phyloP scores from a whole-genome alignment of 2,329 filamentous ascomycete genomes.

The Fusarium sp. region DNA sequence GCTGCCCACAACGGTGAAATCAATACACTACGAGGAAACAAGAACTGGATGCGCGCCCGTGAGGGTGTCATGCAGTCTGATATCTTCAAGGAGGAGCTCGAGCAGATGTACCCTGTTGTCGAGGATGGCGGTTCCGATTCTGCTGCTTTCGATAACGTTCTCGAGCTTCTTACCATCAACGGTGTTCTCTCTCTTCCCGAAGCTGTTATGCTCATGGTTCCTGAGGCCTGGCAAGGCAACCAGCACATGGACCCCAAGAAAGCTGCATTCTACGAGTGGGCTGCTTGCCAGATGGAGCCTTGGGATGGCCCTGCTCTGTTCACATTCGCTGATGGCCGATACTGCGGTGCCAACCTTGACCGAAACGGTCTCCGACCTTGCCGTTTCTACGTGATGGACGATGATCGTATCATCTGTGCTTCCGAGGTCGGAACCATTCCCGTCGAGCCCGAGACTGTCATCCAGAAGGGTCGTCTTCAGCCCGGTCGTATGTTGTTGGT shows the following conservation, averaged over 20 bases:
- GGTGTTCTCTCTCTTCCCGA: constrained; percentile 94
- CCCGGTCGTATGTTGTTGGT: constrained; percentile 96
- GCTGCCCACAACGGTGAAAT: constrained; percentile 99
- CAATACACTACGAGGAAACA: constrained; percentile 95
- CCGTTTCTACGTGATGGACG: constrained; percentile 95
- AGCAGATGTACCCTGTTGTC: constrained; percentile 90
- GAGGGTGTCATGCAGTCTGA: constrained; percentile 95
- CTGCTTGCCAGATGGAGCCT: constrained; percentile 97
- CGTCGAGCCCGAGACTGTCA: constrained; percentile 86
- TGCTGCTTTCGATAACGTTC: constrained; percentile 95
- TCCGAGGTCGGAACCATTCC: constrained; percentile 95
- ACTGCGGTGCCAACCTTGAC: constrained; percentile 96
- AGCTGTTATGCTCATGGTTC: constrained; percentile 98
- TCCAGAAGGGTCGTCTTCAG: constrained; percentile 93
- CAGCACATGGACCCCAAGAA: constrained; percentile 91
- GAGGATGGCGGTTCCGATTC: constrained; percentile 97
- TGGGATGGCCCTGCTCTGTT: constrained; percentile 98
- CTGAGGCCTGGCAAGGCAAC: constrained; percentile 97
- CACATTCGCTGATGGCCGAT: constrained; percentile 95
- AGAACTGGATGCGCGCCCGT: constrained; percentile 99
- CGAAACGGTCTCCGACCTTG: constrained; percentile 94
- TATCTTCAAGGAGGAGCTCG: constrained; percentile 90
- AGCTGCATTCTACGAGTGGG: constrained; percentile 98
- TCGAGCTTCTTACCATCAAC: constrained; percentile 93
- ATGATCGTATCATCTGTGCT: constrained; percentile 96